Evolutionary conservation across 2,329 filamentous ascomycete genomes (phyloP), one percentile per base, ranked within the genome.

Genomic region (Nemania bipapillata): DNA sequence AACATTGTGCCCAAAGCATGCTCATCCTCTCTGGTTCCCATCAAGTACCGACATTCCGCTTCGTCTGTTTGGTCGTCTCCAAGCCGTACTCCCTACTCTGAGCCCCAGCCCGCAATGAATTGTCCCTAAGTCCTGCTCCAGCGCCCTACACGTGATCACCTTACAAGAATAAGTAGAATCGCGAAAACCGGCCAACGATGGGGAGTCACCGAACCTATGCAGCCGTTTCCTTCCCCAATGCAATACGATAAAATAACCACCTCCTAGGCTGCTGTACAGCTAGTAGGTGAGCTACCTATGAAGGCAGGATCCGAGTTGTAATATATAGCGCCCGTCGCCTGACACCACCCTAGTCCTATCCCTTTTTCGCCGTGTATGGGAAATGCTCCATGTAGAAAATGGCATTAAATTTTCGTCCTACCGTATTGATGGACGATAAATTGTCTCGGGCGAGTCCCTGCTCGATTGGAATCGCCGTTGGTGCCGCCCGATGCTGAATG

Each of bases 241-340:
- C 69, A 71, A 71, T 61, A 70, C 63, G 60, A 64, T 65, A 54
- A 69, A 69, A 60, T 59, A 42, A 59, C 42, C 58, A 47, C 63
- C 63, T 53, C 17, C 28, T 58, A 35, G 40, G 56, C 55, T 63
- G 58, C 35, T 50, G 30, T 15, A 42, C 30, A 63, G 59, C 63
- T 26, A 24, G 53, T 26, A 49, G 32, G 45, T 60, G 40, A 62
- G 47, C 53, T 65, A 47, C 63, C 67, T 22, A 57, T 45, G 50
- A 66, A 58, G 66, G 63, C 47, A 57, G 55, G 57, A 65, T 57
- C 62, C 58, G 53, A 66, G 49, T 57, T 59, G 66, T 65, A 57
- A 68, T 70, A 70, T 70, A 70, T 70, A 69, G 69, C 63, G 65
- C 58, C 69, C 62, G 53, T 61, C 40, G 55, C 58, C 59, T 57